Conservation (phyloP, 495 filamentous ascomycete species). For the Xylaria nigripes region DNA sequence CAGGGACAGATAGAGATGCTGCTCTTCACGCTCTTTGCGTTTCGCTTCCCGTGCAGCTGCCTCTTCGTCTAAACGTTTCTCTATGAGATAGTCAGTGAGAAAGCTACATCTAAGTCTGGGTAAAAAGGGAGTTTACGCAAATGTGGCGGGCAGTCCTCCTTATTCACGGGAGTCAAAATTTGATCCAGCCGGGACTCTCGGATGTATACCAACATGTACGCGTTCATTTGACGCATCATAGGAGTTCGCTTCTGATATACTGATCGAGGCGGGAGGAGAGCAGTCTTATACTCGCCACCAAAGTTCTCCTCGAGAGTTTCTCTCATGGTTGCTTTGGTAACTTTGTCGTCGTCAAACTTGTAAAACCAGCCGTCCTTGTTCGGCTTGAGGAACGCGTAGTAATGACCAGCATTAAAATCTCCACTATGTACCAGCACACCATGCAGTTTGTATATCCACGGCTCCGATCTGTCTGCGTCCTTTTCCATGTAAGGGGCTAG, state of each 20-base stretch:
- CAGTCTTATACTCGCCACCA: conserved; percentile 73
- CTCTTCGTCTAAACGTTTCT: conserved; percentile 70
- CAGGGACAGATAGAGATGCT: conserved; percentile 80
- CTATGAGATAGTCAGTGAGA: conserved; percentile 38
- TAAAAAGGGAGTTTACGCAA: conserved; percentile 50
- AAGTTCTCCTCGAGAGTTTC: conserved; percentile 96
- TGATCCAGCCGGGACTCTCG: conserved; percentile 74
- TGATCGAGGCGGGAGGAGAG: conserved; percentile 32
- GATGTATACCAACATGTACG: conserved; percentile 98
- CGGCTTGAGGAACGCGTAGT: conserved; percentile 95
- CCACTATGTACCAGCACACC: conserved; percentile 95
- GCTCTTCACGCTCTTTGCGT: conserved; percentile 83
- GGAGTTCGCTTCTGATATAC: conserved; percentile 37
- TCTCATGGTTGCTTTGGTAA: conserved; percentile 82
- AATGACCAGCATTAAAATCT: conserved; percentile 96
- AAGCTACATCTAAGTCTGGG: neutral
- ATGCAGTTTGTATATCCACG: conserved; percentile 86
- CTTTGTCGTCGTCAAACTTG: conserved; percentile 94
- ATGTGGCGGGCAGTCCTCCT: conserved; percentile 73
- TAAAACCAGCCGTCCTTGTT: conserved; percentile 89
- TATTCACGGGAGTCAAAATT: conserved; percentile 64
- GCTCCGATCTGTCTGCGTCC: conserved; percentile 77
- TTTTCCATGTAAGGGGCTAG: conserved; percentile 79
- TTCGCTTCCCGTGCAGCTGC: conserved; percentile 60
- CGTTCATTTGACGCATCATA: conserved; percentile 53